Percentiles rank a stretch among this genome's conserved stretches.
Conservation (phyloP, 2,329 filamentous ascomycete genomes). For the Trichophyton rubrum region DNA sequence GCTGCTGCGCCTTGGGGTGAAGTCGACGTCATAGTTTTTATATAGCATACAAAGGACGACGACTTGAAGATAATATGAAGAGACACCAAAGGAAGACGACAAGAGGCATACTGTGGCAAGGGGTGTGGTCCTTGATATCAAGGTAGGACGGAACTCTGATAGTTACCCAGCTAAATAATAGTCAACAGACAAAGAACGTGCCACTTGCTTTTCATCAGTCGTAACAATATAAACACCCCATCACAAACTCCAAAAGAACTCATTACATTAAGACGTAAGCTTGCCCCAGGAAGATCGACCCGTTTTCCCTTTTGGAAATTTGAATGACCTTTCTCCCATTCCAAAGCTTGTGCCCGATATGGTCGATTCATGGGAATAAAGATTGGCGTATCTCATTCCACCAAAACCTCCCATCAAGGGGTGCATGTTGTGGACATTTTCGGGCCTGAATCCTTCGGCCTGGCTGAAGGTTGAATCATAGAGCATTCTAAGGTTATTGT, state of each 20-base stretch:
- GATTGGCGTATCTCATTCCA: constrained; percentile 18
- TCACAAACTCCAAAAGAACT: not conserved
- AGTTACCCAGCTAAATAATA: no score
- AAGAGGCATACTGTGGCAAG: no score
- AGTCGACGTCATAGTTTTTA: not conserved
- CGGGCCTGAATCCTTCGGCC: constrained; percentile 51
- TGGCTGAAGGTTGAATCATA: constrained; percentile 65
- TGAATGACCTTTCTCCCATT: not conserved
- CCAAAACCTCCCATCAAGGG: constrained; percentile 20
- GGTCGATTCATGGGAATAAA: not conserved
- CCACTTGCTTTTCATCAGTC: not conserved
- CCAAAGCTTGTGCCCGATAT: not conserved
- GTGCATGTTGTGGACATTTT: constrained; percentile 25
- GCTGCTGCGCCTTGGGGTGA: not conserved
- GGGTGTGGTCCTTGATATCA: not conserved
- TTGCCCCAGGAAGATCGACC: not conserved
- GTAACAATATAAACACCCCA: not conserved
- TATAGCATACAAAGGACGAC: no score
- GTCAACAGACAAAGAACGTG: not conserved
- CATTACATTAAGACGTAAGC: not conserved
- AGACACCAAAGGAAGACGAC: no score
- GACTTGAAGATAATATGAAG: no score
- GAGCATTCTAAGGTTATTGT: constrained; percentile 53
- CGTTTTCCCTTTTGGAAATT: not conserved
- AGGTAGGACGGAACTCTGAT: no score